A percentile compares a stretch with the other conserved stretches of the same genome.
These are phyloP conservation scores for Ophiostoma australiae DNA, from an alignment of 2,329 filamentous ascomycete genomes.

Conservation along the genomic window DNA sequence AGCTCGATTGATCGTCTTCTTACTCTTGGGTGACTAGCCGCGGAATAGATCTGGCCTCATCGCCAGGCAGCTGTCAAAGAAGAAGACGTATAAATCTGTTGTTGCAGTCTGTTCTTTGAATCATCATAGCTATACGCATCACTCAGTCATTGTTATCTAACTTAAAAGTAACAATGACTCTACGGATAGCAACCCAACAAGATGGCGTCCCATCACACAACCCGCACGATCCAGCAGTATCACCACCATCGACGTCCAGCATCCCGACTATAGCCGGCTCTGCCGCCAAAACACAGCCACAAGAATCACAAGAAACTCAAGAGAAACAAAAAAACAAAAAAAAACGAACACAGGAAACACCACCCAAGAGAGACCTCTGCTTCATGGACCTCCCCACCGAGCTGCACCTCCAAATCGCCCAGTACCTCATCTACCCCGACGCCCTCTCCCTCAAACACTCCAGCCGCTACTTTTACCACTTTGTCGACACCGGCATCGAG, in stretches of 20 bases:
- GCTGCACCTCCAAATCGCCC: slow-evolving; percentile 59
- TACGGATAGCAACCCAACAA: too few species aligned
- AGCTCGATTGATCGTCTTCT: too few species aligned
- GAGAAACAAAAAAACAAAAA: background rate
- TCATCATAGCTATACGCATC: too few species aligned
- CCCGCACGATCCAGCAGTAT: too few species aligned
- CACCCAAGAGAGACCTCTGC: background rate
- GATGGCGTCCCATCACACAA: too few species aligned
- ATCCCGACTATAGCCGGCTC: background rate
- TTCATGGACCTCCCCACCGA: slow-evolving; percentile 55
- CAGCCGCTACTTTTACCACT: slow-evolving; percentile 55
- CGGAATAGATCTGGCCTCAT: background rate
- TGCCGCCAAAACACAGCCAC: background rate
- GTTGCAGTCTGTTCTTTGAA: background rate
- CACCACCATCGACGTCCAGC: background rate
- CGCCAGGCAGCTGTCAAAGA: background rate
- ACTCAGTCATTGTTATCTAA: too few species aligned
- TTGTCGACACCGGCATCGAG: slow-evolving; percentile 61
- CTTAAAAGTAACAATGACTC: too few species aligned
- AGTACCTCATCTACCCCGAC: slow-evolving; percentile 62
- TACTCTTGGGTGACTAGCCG: too few species aligned
- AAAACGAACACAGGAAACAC: background rate
- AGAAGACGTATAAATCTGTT: background rate
- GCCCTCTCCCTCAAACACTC: slow-evolving; percentile 66
- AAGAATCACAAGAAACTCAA: too few species aligned